These are phyloP conservation scores for Clitocybe nebularis DNA, from an alignment of 1,284 basidiomycete genomes.

Conservation along the genomic window DNA sequence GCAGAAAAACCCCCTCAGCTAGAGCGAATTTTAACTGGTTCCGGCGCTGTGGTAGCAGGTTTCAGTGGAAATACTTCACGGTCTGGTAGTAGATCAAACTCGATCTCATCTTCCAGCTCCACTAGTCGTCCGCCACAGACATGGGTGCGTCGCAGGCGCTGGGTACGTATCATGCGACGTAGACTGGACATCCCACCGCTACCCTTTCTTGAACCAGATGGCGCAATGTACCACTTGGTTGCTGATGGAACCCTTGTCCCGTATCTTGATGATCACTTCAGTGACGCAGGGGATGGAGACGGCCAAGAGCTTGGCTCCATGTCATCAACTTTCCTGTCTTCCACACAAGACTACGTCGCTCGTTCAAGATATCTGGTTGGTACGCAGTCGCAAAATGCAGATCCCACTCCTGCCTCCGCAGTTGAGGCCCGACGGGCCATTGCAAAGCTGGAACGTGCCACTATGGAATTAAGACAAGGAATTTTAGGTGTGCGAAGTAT, in stretches of 20 bases:
- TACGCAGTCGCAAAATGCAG: constrained; percentile 43
- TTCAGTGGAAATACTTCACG: constrained; percentile 35
- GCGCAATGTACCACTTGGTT: constrained; percentile 65
- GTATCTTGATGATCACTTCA: constrained; percentile 41
- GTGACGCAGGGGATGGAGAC: constrained; percentile 36
- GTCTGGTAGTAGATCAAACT: constrained; percentile 20
- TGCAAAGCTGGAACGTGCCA: constrained; percentile 77
- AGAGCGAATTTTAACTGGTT: constrained; percentile 66
- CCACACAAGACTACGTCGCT: constrained; percentile 73
- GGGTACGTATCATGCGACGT: constrained; percentile 87
- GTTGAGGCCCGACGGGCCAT: constrained; percentile 67
- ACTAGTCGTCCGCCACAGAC: constrained; percentile 39
- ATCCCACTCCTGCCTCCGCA: constrained; percentile 40
- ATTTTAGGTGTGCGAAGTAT: constrained; percentile 51
- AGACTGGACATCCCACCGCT: constrained; percentile 80
- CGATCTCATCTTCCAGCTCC: constrained; percentile 35
- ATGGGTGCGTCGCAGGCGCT: constrained; percentile 80
- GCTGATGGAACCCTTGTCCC: constrained; percentile 64
- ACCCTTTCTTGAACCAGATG: constrained; percentile 77
- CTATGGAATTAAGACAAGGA: constrained; percentile 72
- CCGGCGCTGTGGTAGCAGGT: constrained; percentile 51
- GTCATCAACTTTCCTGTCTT: constrained; percentile 53
- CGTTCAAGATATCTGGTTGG: constrained; percentile 77
- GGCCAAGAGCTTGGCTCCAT: constrained; percentile 68
- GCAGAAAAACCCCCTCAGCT: constrained; percentile 69